These are phyloP conservation scores for Stentor coeruleus DNA, from an alignment of 73 alveolate species.

Conservation along the genomic window DNA sequence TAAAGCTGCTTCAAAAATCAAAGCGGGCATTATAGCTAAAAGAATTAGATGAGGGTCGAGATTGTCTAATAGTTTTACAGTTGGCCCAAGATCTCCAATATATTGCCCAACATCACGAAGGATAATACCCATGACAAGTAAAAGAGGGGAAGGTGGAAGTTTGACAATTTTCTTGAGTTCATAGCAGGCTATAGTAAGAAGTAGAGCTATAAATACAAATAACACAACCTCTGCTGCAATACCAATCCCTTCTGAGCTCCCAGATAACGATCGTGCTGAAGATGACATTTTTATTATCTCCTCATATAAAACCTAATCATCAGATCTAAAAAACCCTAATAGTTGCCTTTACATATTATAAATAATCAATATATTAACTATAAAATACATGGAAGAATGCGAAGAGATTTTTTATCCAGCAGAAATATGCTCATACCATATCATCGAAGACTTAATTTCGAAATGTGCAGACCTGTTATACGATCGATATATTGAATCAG, in stretches of 20 bases:
- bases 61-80: background rate
- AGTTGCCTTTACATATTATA: too few relatives aligned
- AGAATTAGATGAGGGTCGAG: background rate
- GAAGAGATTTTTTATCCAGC: background rate
- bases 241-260: too few relatives aligned
- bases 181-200: background rate
- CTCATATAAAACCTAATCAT: too few relatives aligned
- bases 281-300: too few relatives aligned
- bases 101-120: background rate
- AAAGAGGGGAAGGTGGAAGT: slow-evolving; percentile 4
- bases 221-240: background rate
- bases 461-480: background rate
- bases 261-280: too few relatives aligned
- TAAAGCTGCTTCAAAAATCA: slow-evolving; percentile 21
- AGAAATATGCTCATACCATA: background rate
- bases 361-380: too few relatives aligned
- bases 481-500: background rate
- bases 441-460: background rate
- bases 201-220: background rate
- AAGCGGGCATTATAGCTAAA: slow-evolving; percentile 5
- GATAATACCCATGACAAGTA: background rate
- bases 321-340: too few relatives aligned
- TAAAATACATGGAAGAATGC: background rate
- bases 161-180: slow-evolving; percentile 8
- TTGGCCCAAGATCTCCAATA: background rate